Evolutionary conservation across 2,329 filamentous ascomycete genomes (phyloP), one percentile per base, ranked within the genome.

Genomic region (Hymenoscyphus repandus): DNA sequence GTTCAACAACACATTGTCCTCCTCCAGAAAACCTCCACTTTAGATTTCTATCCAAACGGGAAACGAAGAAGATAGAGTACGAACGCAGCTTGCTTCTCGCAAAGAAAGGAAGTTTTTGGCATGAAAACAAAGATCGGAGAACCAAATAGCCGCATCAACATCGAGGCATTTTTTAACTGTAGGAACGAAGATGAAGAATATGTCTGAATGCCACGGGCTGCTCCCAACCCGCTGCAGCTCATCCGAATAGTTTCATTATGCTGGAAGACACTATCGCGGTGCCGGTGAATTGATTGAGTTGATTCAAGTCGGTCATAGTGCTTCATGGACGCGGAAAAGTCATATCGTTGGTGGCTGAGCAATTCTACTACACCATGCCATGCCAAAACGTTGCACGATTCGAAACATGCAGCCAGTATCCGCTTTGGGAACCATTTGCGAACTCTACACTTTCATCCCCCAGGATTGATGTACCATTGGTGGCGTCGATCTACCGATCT

Each of bases 381-480:
- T 34, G 30, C 43, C 46, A 55, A 50, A 36, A 30, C 41, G 45
- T 53, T 51, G 44, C 53, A 56, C 36, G 49, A 12, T 45, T 33
- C 40, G 45, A 42, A 34, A 39, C 51, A 51, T 47, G 46, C 44
- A 50, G 47, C 47, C 52, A 44, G 50, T 49, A 47, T 45, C 48
- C 37, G 32, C 12, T 43, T 45, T 27, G 5, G 52, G 50, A 30
- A 44, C n/a, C 15, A 31, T 11, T 40, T 48, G 46, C 51, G 50
- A 49, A 38, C 37, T 33, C 34, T 27, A 7, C 22, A 11, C 38
- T 17, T 40, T 13, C 13, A 41, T 47, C n/a, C 51, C 20, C 52
- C 52, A 52, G 31, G 43, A 52, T 40, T 40, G 22, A 27, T 27
- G 22, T 27, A 7, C 22, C 22, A 27, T 18, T 20, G 49, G 50